A percentile compares a stretch with the other conserved stretches of the same genome.
phyloP scores from a whole-genome alignment of 805 yeast genomes.

The Saturnispora zaruensis region DNA sequence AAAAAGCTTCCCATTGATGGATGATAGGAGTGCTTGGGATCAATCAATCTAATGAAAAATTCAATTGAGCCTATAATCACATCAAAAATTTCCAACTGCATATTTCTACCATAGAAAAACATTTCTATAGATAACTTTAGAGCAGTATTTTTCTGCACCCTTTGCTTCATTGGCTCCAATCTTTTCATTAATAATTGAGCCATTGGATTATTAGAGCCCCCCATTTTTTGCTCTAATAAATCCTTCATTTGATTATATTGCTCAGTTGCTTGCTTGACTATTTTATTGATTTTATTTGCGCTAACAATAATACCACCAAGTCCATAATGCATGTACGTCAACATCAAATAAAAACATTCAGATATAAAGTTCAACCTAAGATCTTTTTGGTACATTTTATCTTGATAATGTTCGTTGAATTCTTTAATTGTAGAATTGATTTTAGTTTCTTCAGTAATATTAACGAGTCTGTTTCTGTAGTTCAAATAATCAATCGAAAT shows the following conservation, averaged over 20 bases:
- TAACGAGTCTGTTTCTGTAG: conserved; percentile 42
- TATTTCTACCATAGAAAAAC: conserved; percentile 45
- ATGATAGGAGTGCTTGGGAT: conserved; percentile 64
- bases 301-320: conserved; percentile 65
- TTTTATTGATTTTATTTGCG: conserved; percentile 45
- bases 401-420: conserved; percentile 48
- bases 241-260: conserved; percentile 47
- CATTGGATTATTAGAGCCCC: conserved; percentile 21
- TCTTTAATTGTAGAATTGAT: conserved; percentile 68
- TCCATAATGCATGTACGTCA: conserved; percentile 81
- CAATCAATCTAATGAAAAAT: conserved; percentile 63
- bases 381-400: conserved; percentile 26
- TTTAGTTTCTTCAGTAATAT: conserved; percentile 74
- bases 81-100: conserved; percentile 65
- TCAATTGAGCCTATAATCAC: conserved; percentile 68
- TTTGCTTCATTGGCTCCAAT: conserved; percentile 27
- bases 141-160: conserved; percentile 32
- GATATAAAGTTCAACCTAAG: conserved; percentile 66
- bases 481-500: conserved; percentile 67
- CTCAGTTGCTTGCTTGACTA: conserved; percentile 41
- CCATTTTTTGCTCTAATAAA: conserved; percentile 18
- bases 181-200: conserved; percentile 24
- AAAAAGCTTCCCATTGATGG: conserved; percentile 18
- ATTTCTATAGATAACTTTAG: conserved; percentile 53
- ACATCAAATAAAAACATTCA: conserved; percentile 74